Evolutionary conservation across 176 grass and related monocot species (phyloP).

Genomic region (Areca catechu): DNA sequence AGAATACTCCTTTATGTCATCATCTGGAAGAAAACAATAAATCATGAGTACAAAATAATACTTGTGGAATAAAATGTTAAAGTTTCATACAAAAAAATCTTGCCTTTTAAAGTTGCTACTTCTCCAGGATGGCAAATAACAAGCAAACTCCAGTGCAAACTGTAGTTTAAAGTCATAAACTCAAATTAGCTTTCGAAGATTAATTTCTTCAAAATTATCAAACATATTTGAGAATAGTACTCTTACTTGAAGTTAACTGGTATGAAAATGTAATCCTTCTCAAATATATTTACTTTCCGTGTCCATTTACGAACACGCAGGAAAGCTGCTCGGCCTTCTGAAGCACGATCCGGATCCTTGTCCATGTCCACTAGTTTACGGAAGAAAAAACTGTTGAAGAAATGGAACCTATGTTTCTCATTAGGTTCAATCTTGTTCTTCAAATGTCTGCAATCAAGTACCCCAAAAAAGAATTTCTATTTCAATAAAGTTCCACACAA

Average conservation of each 20-base stretch:
- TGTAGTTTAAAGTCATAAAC: constrained; percentile 22
- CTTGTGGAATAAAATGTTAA: constrained; percentile 13
- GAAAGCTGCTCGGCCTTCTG: constrained; percentile 86
- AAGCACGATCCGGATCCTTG: constrained; percentile 74
- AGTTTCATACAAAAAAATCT: constrained; percentile 16
- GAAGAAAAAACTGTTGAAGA: constrained; percentile 99
- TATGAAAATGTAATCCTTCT: constrained; percentile 95
- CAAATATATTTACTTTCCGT: constrained; percentile 89
- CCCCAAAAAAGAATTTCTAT: too few species aligned
- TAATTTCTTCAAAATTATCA: too few species aligned
- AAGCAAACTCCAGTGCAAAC: constrained; percentile 96
- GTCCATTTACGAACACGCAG: constrained; percentile 96
- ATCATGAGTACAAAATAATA: constrained; percentile 7
- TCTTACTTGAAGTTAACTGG: constrained; percentile 98
- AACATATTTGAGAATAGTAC: not conserved
- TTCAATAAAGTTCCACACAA: too few species aligned
- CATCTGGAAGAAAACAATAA: constrained; percentile 46
- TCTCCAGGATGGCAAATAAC: constrained; percentile 94
- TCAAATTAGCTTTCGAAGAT: constrained; percentile 8
- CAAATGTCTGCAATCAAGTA: constrained; percentile 55
- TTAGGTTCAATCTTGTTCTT: constrained; percentile 48
- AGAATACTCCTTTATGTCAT: constrained; percentile 23
- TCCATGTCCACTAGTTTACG: constrained; percentile 97
- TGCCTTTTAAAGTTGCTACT: constrained; percentile 44
- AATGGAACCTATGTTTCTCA: constrained; percentile 52